Percentiles rank a stretch among this genome's conserved stretches.
Conservation (phyloP, 331 rosid species). For the Rosa hybrid region DNA sequence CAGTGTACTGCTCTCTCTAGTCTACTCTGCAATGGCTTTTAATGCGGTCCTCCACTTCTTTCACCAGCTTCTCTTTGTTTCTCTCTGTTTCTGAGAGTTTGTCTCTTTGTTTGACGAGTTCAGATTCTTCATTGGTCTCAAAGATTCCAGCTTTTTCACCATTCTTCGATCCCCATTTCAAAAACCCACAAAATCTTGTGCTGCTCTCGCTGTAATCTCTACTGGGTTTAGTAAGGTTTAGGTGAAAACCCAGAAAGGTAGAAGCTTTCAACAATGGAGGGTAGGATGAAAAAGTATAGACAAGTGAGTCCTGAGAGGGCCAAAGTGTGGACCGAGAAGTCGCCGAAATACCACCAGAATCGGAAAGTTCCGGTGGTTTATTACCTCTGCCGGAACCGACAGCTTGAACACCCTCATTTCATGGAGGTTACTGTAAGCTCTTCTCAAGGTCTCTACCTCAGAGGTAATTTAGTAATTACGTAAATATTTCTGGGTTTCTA, state of each 20-base stretch:
- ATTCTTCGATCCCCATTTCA: background rate
- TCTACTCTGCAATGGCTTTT: conserved; percentile 21
- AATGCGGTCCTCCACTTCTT: conserved; percentile 30
- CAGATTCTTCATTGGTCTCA: background rate
- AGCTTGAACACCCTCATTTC: conserved; percentile 93
- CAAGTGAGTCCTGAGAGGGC: conserved; percentile 88
- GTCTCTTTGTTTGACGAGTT: conserved; percentile 1
- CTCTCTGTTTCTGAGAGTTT: conserved; percentile 9
- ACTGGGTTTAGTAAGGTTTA: background rate
- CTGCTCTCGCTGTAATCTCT: background rate
- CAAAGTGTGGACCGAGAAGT: conserved; percentile 86
- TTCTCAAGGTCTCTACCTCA: conserved; percentile 61
- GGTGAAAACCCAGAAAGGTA: background rate
- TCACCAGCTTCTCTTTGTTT: conserved; percentile 2
- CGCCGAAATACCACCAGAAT: conserved; percentile 74
- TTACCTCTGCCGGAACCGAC: conserved; percentile 79
- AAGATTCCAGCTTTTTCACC: background rate
- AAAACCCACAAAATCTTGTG: background rate
- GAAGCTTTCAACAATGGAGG: conserved; percentile 49
- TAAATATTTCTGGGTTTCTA: background rate
- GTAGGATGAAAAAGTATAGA: conserved; percentile 65
- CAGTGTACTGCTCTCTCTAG: background rate
- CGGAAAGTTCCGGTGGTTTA: conserved; percentile 80
- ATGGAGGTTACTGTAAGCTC: conserved; percentile 83
- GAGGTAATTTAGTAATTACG: conserved; percentile 47